A percentile compares a stretch with the other conserved stretches of the same genome.
These are phyloP conservation scores for Boletus tomentosulus DNA, from an alignment of 768 basidiomycete genomes.

Conservation along the genomic window DNA sequence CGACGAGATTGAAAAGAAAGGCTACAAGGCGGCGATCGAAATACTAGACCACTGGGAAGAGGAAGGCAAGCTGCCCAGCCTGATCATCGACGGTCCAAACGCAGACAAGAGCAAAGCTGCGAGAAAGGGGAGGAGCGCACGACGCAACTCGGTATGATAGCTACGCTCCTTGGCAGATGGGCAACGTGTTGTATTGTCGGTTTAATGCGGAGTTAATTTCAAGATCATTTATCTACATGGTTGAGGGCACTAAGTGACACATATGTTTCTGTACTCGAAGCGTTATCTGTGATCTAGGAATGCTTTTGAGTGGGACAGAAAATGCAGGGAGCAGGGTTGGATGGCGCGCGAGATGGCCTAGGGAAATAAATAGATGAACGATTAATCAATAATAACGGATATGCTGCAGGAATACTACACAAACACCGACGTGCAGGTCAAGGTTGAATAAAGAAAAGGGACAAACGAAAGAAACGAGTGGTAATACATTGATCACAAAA, in stretches of 20 bases:
- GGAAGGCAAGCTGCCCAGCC: slow-evolving; percentile 79
- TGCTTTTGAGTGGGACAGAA: slow-evolving; percentile 13
- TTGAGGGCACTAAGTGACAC: slow-evolving; percentile 12
- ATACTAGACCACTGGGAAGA: slow-evolving; percentile 75
- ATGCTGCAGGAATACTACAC: slow-evolving; percentile 22
- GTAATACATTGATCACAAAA: slow-evolving; percentile 20
- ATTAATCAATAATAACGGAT: slow-evolving; percentile 37
- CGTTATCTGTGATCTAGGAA: slow-evolving; percentile 12
- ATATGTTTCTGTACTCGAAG: slow-evolving; percentile 21
- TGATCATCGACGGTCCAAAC: slow-evolving; percentile 57
- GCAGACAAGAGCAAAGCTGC: slow-evolving; percentile 38
- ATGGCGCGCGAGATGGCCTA: slow-evolving; percentile 4
- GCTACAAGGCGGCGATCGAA: slow-evolving; percentile 68
- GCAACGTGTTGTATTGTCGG: neutral
- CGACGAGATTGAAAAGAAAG: slow-evolving; percentile 81
- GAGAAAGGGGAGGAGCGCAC: slow-evolving; percentile 70
- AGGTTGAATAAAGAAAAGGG: slow-evolving; percentile 4
- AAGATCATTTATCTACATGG: slow-evolving; percentile 20
- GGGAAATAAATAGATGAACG: slow-evolving; percentile 24
- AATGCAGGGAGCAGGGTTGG: slow-evolving; percentile 12
- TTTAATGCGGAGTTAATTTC: slow-evolving; percentile 2
- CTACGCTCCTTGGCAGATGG: too few relatives aligned
- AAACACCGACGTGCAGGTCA: slow-evolving; percentile 6
- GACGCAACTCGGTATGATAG: slow-evolving; percentile 64
- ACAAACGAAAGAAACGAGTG: slow-evolving; percentile 9